phyloP scores from a whole-genome alignment of 495 filamentous ascomycete species.

The Glutinoglossum americanum region DNA sequence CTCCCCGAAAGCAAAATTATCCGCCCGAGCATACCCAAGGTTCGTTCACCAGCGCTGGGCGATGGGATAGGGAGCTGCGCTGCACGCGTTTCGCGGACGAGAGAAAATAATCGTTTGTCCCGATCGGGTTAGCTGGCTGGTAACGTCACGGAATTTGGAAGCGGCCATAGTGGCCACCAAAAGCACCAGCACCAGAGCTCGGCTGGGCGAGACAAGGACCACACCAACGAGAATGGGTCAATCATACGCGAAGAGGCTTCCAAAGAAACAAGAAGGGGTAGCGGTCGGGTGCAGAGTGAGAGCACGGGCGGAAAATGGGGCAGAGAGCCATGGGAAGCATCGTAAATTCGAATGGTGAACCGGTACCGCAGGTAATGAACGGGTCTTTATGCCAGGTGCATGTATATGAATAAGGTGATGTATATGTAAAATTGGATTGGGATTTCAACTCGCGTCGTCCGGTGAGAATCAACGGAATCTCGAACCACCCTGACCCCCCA shows the following conservation, averaged over 20 bases:
- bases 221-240: not conserved
- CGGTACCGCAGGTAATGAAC: too few relatives aligned
- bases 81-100: too few relatives aligned
- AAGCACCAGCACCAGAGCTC: too few relatives aligned
- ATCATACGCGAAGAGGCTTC: constrained; percentile 1
- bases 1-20: too few relatives aligned
- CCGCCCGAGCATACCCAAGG: too few relatives aligned
- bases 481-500: not conserved
- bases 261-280: not conserved
- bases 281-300: not conserved
- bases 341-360: too few relatives aligned
- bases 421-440: not conserved
- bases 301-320: not conserved
- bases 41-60: too few relatives aligned
- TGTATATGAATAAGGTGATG: not conserved
- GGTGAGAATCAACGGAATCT: not conserved
- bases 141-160: not conserved
- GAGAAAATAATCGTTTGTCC: not conserved
- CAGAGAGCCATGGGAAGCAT: not conserved
- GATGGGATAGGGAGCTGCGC: too few relatives aligned
- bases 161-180: constrained; percentile 1
- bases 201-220: not conserved
- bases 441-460: not conserved
- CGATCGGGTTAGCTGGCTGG: not conserved
- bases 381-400: not conserved